A percentile compares a stretch with the other conserved stretches of the same genome.
Conservation (phyloP, 352 stramenopile genomes). For the Pythium chondricola region DNA sequence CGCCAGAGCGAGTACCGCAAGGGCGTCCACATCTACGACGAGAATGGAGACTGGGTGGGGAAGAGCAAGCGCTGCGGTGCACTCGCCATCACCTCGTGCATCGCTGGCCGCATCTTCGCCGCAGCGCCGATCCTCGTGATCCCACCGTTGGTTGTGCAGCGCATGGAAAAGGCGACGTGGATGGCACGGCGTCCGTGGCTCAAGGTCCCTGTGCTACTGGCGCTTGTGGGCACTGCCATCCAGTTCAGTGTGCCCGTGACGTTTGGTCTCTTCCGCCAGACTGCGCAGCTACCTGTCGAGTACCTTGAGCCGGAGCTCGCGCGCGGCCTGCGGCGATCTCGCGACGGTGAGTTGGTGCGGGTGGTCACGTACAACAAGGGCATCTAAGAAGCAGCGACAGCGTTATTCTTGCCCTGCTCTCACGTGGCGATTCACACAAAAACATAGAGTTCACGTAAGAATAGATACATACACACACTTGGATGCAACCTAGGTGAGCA, state of each 20-base stretch:
- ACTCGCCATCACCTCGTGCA: constrained; percentile 69
- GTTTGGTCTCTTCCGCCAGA: constrained; percentile 83
- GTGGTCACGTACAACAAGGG: constrained; percentile 83
- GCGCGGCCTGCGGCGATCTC: constrained; percentile 17
- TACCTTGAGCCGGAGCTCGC: constrained; percentile 66
- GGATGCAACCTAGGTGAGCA: background rate
- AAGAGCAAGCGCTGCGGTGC: constrained; percentile 70
- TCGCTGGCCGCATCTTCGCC: constrained; percentile 69
- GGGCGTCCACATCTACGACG: constrained; percentile 78
- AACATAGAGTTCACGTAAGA: too few species aligned
- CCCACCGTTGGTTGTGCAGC: constrained; percentile 56
- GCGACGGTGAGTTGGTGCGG: constrained; percentile 46
- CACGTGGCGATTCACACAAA: too few species aligned
- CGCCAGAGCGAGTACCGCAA: constrained; percentile 78
- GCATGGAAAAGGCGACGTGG: constrained; percentile 37
- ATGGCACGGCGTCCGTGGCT: constrained; percentile 44
- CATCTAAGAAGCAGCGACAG: constrained; percentile 23
- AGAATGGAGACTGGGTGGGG: constrained; percentile 68
- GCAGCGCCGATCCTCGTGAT: constrained; percentile 75
- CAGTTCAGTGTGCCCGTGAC: constrained; percentile 82
- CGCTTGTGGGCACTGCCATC: constrained; percentile 67
- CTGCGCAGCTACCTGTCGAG: constrained; percentile 51
- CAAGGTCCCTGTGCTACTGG: constrained; percentile 59
- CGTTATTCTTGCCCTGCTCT: background rate
- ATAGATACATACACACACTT: constrained; percentile 4